Conservation (phyloP, 257 asterid species). For the Euphrasia confusa region DNA sequence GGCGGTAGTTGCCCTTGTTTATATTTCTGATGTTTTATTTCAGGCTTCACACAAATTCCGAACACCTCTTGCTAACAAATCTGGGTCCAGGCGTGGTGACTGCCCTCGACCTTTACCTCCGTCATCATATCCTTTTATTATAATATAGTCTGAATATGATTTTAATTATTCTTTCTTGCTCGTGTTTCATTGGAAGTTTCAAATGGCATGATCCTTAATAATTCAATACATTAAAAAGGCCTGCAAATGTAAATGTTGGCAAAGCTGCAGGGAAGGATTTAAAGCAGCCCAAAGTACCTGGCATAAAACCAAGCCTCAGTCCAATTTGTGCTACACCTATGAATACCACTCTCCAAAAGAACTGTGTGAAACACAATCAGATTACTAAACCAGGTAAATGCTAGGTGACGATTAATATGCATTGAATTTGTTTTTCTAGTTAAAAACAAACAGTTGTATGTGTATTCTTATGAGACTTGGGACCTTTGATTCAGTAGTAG, state of each 20-base stretch:
- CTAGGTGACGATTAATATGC: conserved; percentile 19
- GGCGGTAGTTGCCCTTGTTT: neutral
- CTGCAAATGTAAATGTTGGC: conserved; percentile 44
- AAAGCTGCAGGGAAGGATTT: conserved; percentile 52
- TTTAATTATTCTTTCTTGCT: conserved; percentile 3
- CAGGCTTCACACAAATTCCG: conserved; percentile 49
- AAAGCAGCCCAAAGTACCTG: conserved; percentile 56
- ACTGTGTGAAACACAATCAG: conserved; percentile 45
- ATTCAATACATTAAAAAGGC: conserved; percentile 57
- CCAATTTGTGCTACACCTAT: conserved; percentile 36
- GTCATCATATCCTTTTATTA: conserved; percentile 69
- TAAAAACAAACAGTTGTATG: conserved; percentile 13
- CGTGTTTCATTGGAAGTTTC: conserved; percentile 17
- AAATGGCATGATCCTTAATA: conserved; percentile 47
- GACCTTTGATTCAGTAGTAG: conserved; percentile 9
- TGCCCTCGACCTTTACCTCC: conserved; percentile 51
- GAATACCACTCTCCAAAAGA: conserved; percentile 35
- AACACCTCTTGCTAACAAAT: conserved; percentile 35
- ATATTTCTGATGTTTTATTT: conserved; percentile 18
- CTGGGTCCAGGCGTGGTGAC: conserved; percentile 36
- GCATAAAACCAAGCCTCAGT: conserved; percentile 46
- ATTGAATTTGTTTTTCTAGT: conserved; percentile 10
- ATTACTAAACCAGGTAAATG: conserved; percentile 53
- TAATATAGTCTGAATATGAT: conserved; percentile 15
- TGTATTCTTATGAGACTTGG: conserved; percentile 19